Percentiles rank a stretch among this genome's conserved stretches.
Evolutionary conservation across 2,329 filamentous ascomycete genomes (phyloP).

Genomic region (Colletotrichum sp.): DNA sequence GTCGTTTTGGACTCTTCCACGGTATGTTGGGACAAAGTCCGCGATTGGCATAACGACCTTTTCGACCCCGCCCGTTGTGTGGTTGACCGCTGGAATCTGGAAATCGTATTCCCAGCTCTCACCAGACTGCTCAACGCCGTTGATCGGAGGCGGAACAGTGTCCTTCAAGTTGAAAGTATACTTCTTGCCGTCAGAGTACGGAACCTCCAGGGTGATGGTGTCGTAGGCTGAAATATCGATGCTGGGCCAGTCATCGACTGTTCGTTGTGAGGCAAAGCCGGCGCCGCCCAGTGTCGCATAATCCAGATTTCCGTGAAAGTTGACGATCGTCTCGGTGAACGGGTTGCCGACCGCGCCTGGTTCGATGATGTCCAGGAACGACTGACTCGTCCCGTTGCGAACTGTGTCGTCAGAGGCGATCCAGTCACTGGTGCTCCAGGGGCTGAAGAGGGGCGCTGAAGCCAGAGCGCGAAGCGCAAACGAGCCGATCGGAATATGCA

Average conservation of each 20-base stretch:
- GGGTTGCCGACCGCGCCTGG: slow-evolving; percentile 25
- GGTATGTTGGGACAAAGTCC: slow-evolving; percentile 73
- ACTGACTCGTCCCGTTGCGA: slow-evolving; percentile 71
- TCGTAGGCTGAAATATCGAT: slow-evolving; percentile 71
- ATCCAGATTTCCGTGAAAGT: slow-evolving; percentile 75
- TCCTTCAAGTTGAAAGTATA: slow-evolving; percentile 83
- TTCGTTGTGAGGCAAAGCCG: slow-evolving; percentile 82
- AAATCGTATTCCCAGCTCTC: slow-evolving; percentile 80
- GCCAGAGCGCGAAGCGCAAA: neutral
- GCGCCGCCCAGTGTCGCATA: slow-evolving; percentile 78
- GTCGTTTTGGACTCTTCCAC: slow-evolving; percentile 69
- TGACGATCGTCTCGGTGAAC: slow-evolving; percentile 37
- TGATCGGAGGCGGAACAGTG: slow-evolving; percentile 59
- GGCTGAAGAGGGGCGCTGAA: slow-evolving; percentile 39
- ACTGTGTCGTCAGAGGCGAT: slow-evolving; percentile 77
- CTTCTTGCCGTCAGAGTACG: slow-evolving; percentile 62
- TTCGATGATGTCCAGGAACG: slow-evolving; percentile 44
- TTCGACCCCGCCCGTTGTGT: slow-evolving; percentile 27
- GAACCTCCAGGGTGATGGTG: slow-evolving; percentile 62
- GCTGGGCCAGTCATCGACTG: slow-evolving; percentile 56
- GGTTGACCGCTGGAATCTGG: slow-evolving; percentile 23
- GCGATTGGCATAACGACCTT: slow-evolving; percentile 65
- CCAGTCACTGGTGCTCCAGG: slow-evolving; percentile 68
- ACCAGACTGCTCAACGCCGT: slow-evolving; percentile 72
- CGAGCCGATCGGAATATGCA: slow-evolving; percentile 2